Percentiles rank a stretch among this genome's conserved stretches.
These are phyloP conservation scores for Bryoerythrophyllum caledonicum DNA, from an alignment of 225 moss, liverwort and hornwort genomes.

Conservation along the genomic window DNA sequence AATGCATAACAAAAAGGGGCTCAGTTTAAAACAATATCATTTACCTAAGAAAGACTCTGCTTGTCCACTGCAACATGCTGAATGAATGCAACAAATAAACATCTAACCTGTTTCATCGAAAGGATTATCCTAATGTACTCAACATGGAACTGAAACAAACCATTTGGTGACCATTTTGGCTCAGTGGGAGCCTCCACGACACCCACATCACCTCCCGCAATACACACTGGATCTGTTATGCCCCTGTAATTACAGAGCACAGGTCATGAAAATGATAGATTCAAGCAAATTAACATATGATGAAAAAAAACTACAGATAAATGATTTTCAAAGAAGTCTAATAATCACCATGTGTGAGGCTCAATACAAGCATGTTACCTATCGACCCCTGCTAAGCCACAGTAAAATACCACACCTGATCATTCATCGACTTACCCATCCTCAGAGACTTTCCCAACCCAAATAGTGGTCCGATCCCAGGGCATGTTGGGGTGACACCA, in stretches of 20 bases:
- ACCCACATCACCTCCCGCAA: slow-evolving; percentile 68
- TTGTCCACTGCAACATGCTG: too few relatives aligned
- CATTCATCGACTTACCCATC: slow-evolving; percentile 49
- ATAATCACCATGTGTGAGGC: not conserved
- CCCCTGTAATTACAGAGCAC: slow-evolving; percentile 42
- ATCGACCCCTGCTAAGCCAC: not conserved
- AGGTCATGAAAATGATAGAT: not conserved
- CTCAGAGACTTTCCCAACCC: slow-evolving; percentile 76
- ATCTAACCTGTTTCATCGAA: not conserved
- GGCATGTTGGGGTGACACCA: slow-evolving; percentile 97
- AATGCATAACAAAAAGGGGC: slow-evolving; percentile 17
- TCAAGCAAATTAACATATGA: not conserved
- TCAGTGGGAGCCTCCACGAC: slow-evolving; percentile 81
- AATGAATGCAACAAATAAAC: too few relatives aligned
- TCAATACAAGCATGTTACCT: not conserved
- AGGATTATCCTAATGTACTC: not conserved
- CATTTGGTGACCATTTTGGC: slow-evolving; percentile 84
- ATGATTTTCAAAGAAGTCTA: slow-evolving; percentile 3
- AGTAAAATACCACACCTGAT: not conserved
- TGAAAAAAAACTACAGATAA: not conserved
- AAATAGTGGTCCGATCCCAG: slow-evolving; percentile 84
- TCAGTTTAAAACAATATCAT: not conserved
- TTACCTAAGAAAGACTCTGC: too few relatives aligned
- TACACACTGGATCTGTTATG: slow-evolving; percentile 58
- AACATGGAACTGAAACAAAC: slow-evolving; percentile 38